Evolutionary conservation across 2,329 filamentous ascomycete species (phyloP).

Genomic region (Phialophora macrospora): DNA sequence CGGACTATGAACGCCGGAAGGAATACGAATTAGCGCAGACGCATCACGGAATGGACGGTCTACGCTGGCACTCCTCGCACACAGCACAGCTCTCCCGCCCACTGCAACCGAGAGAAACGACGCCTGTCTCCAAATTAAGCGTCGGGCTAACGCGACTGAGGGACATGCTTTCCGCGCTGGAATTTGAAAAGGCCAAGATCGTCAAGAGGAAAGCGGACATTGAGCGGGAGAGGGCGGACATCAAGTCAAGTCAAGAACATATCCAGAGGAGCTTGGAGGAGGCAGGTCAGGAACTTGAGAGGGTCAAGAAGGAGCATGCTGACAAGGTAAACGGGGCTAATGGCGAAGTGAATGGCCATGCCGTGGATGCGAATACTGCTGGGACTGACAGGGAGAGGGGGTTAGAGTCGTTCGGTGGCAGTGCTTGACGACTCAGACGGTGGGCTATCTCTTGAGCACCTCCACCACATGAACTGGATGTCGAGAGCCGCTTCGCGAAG

Average conservation of each 20-base stretch:
- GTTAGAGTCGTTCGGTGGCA: constrained; percentile 31
- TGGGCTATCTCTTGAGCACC: not conserved
- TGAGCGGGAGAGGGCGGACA: constrained; percentile 30
- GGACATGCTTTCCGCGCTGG: constrained; percentile 33
- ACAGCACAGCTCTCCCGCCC: constrained; percentile 32
- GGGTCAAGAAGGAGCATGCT: constrained; percentile 25
- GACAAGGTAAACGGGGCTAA: constrained; percentile 4
- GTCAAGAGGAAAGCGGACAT: constrained; percentile 33
- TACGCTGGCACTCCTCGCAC: constrained; percentile 42
- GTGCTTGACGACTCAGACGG: not conserved
- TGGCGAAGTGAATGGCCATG: not conserved
- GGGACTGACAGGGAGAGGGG: constrained; percentile 23
- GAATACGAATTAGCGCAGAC: constrained; percentile 90
- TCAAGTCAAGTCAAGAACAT: constrained; percentile 30
- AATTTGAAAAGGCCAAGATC: constrained; percentile 31
- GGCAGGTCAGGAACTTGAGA: constrained; percentile 34
- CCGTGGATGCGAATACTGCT: constrained; percentile 5
- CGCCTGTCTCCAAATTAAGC: constrained; percentile 35
- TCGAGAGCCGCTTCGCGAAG: not conserved
- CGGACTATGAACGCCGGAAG: constrained; percentile 67
- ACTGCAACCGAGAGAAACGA: constrained; percentile 35
- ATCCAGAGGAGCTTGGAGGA: constrained; percentile 36
- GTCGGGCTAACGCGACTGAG: constrained; percentile 32
- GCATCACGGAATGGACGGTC: constrained; percentile 79
- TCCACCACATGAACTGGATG: not conserved